These are phyloP conservation scores for Populus tremula DNA, from an alignment of 345 rosid genomes.

Conservation along the genomic window DNA sequence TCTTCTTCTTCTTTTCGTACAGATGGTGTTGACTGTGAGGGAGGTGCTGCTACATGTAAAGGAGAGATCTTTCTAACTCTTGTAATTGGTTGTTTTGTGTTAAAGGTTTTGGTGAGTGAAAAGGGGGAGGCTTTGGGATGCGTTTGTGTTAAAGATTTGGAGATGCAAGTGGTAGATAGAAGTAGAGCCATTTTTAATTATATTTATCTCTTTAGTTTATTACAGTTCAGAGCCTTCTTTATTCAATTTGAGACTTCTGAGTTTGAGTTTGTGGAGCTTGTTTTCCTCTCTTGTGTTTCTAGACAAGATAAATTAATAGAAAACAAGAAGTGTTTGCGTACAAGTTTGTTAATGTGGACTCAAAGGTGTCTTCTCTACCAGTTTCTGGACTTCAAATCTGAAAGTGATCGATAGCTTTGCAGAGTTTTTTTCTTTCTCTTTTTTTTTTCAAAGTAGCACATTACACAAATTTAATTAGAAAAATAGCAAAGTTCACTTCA, in stretches of 20 bases:
- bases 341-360: constrained; percentile 6
- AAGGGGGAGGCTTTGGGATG: not conserved
- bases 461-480: too few relatives aligned
- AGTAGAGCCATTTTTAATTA: constrained; percentile 22
- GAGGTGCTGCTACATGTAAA: constrained; percentile 60
- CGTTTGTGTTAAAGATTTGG: constrained; percentile 10
- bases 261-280: not conserved
- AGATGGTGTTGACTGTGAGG: constrained; percentile 32
- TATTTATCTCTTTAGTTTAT: not conserved
- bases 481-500: too few relatives aligned
- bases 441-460: too few relatives aligned
- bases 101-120: constrained; percentile 22
- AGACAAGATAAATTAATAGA: too few relatives aligned
- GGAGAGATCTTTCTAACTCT: constrained; percentile 20
- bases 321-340: constrained; percentile 7
- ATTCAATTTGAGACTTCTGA: not conserved
- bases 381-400: not conserved
- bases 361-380: too few relatives aligned
- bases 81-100: not conserved
- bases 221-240: not conserved
- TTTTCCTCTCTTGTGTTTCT: too few relatives aligned
- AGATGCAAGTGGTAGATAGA: constrained; percentile 14
- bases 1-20: constrained; percentile 29
- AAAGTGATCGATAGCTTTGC: not conserved
- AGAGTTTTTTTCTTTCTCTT: too few relatives aligned